These are phyloP conservation scores for Xerophyta viscosa DNA, from an alignment of 106 monocot species.

Conservation along the genomic window DNA sequence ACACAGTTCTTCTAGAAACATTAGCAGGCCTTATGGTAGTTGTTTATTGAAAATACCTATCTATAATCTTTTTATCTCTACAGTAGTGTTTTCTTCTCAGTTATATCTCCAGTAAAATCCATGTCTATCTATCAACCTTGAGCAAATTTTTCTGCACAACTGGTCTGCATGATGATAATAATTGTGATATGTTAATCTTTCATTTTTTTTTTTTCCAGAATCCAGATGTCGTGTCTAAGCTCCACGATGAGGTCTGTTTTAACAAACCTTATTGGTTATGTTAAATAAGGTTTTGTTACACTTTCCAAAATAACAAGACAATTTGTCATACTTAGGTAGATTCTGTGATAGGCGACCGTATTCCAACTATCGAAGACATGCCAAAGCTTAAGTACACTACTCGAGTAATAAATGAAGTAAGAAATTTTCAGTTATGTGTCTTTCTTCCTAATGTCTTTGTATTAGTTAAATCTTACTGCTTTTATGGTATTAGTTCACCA, in stretches of 20 bases:
- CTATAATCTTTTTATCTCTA: too few species aligned
- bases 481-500: background rate
- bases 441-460: background rate
- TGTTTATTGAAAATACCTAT: too few species aligned
- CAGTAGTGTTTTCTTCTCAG: too few species aligned
- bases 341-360: slow-evolving; percentile 69
- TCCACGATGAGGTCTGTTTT: slow-evolving; percentile 86
- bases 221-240: slow-evolving; percentile 61
- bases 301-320: background rate
- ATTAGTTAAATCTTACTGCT: background rate
- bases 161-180: too few species aligned
- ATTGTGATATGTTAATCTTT: too few species aligned
- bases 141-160: too few species aligned
- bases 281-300: too few species aligned
- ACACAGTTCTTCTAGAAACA: too few species aligned
- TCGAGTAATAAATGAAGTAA: slow-evolving; percentile 95
- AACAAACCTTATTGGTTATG: too few species aligned
- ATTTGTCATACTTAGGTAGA: slow-evolving; percentile 48
- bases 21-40: too few species aligned
- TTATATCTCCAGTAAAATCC: too few species aligned
- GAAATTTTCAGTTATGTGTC: slow-evolving; percentile 1
- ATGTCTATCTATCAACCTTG: too few species aligned
- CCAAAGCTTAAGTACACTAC: slow-evolving; percentile 85
- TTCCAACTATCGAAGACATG: slow-evolving; percentile 85
- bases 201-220: slow-evolving; percentile 30